Evolutionary conservation across 2,329 filamentous ascomycete genomes (phyloP).

Genomic region (Epichloe sylvatica): DNA sequence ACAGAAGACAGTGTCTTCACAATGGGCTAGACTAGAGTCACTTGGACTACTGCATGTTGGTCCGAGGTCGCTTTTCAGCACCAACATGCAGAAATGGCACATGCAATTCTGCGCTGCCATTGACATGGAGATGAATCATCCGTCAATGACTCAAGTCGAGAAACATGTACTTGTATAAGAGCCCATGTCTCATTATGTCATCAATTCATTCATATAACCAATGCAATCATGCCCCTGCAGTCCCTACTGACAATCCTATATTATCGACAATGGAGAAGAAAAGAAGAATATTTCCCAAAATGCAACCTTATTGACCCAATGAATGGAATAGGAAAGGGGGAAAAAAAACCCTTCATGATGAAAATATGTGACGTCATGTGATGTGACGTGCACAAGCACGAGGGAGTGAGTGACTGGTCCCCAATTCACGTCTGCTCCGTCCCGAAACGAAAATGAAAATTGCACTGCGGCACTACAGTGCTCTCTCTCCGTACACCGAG

Average conservation of each 20-base stretch:
- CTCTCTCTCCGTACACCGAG: neutral
- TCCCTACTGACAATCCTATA: slow-evolving; percentile 8
- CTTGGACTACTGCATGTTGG: neutral
- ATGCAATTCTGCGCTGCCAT: too few relatives aligned
- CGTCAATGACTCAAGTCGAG: neutral
- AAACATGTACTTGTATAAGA: neutral
- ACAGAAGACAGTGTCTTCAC: too few relatives aligned
- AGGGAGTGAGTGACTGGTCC: slow-evolving; percentile 2
- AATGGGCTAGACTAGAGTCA: too few relatives aligned
- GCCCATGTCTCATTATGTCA: slow-evolving; percentile 14
- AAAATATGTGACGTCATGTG: neutral
- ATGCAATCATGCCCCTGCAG: slow-evolving; percentile 19
- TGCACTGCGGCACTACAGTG: neutral
- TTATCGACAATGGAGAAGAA: slow-evolving; percentile 11
- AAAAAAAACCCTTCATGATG: neutral
- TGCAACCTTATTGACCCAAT: neutral
- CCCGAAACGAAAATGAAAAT: neutral
- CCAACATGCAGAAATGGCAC: neutral
- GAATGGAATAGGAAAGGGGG: neutral
- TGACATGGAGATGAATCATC: too few relatives aligned
- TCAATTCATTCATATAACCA: slow-evolving; percentile 23
- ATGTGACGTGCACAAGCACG: slow-evolving; percentile 2
- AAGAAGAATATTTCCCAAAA: neutral
- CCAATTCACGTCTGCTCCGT: neutral
- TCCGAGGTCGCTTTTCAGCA: neutral